Evolutionary conservation across 352 stramenopile species (phyloP).

Genomic region (Pythium plurisporium): DNA sequence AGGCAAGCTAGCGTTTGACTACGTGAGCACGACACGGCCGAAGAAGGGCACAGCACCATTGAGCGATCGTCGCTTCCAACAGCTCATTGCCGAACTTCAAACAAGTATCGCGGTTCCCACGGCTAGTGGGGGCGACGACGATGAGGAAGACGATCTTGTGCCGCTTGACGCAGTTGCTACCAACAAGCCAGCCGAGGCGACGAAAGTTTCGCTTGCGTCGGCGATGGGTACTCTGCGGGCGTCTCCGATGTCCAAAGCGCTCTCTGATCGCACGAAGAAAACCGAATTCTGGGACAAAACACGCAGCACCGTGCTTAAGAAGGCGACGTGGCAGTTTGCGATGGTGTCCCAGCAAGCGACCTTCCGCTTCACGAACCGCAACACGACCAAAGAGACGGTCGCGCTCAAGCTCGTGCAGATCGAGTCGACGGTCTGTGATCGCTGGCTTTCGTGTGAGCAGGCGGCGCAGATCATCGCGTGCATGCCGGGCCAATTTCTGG

Average conservation of each 20-base stretch:
- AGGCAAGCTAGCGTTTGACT: slow-evolving; percentile 87
- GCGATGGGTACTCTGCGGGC: background rate
- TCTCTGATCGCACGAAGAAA: slow-evolving; percentile 19
- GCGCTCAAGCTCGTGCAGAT: slow-evolving; percentile 79
- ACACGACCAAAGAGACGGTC: slow-evolving; percentile 60
- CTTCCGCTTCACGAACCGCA: slow-evolving; percentile 36
- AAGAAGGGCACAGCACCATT: slow-evolving; percentile 55
- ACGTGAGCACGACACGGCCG: slow-evolving; percentile 79
- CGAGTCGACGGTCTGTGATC: slow-evolving; percentile 69
- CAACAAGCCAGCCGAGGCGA: no score
- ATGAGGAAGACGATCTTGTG: background rate
- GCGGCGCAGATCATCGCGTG: slow-evolving; percentile 67
- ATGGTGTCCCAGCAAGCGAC: slow-evolving; percentile 32
- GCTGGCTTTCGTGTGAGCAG: slow-evolving; percentile 69
- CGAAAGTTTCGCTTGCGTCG: background rate
- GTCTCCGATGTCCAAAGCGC: background rate
- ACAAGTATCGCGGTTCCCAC: slow-evolving; percentile 22
- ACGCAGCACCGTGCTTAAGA: slow-evolving; percentile 39
- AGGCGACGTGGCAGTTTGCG: slow-evolving; percentile 28
- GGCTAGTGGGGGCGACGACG: background rate
- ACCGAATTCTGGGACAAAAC: slow-evolving; percentile 53
- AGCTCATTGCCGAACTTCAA: slow-evolving; percentile 65
- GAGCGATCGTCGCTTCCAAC: slow-evolving; percentile 64
- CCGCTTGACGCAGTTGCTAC: no score
- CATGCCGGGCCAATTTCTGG: slow-evolving; percentile 59